Percentiles rank a stretch among this genome's conserved stretches.
These are phyloP conservation scores for Entomortierella lignicola DNA, from an alignment of 192 early-diverging fungal genomes.

Conservation along the genomic window DNA sequence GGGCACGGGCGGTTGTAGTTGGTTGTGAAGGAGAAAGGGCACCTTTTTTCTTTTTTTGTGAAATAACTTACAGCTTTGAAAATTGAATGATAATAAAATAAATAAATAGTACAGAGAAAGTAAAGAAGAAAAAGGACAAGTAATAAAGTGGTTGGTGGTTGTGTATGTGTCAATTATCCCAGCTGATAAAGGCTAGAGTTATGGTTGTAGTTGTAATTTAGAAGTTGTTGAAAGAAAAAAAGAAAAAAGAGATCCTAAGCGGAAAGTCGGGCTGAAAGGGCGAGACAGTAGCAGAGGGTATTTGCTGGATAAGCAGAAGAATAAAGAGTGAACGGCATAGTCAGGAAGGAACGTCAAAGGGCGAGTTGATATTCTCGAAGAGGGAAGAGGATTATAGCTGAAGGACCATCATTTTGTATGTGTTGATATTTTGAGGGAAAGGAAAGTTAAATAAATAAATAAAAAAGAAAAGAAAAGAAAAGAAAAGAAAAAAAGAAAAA, in stretches of 20 bases:
- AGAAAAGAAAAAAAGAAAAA: neutral
- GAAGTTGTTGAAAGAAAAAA: neutral
- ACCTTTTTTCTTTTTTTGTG: slow-evolving; percentile 5
- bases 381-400: neutral
- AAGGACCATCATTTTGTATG: slow-evolving; percentile 7
- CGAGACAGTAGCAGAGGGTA: slow-evolving; percentile 32
- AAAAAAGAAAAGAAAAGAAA: neutral
- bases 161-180: neutral
- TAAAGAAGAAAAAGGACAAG: neutral
- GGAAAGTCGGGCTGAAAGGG: slow-evolving; percentile 11
- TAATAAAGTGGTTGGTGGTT: neutral
- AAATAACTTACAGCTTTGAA: neutral
- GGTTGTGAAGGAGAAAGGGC: neutral
- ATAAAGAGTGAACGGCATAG: slow-evolving; percentile 24
- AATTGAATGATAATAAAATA: slow-evolving; percentile 2
- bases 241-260: slow-evolving; percentile 7
- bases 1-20: too few relatives aligned
- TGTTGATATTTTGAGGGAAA: neutral
- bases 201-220: neutral
- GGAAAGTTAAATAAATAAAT: neutral
- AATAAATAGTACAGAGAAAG: slow-evolving; percentile 4
- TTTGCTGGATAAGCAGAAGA: slow-evolving; percentile 26
- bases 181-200: slow-evolving; percentile 13
- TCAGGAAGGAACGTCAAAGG: slow-evolving; percentile 18
- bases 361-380: slow-evolving; percentile 17